Evolutionary conservation across 2,329 filamentous ascomycete species (phyloP).

Genomic region (Alternaria arborescens): DNA sequence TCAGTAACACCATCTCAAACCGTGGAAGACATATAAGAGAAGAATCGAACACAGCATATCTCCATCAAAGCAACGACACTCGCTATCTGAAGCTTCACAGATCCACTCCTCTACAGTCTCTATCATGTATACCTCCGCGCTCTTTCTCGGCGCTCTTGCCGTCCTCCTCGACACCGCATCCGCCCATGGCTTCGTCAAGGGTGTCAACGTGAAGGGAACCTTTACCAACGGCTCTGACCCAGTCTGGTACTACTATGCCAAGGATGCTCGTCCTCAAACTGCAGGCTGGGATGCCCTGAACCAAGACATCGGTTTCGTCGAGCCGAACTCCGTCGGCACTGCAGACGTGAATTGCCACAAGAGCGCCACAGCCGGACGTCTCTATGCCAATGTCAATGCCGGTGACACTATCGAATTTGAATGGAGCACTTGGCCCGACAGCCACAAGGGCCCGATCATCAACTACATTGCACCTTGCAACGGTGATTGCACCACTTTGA

Average conservation of each 20-base stretch:
- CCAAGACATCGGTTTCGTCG: conserved; percentile 51
- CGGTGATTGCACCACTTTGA: conserved; percentile 44
- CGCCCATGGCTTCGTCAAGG: conserved; percentile 45
- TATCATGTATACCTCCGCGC: conserved; percentile 30
- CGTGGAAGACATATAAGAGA: conserved; percentile 13
- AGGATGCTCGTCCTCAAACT: conserved; percentile 35
- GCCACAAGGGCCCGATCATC: conserved; percentile 51
- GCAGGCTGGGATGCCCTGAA: conserved; percentile 49
- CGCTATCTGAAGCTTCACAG: neutral
- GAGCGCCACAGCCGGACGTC: conserved; percentile 44
- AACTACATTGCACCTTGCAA: conserved; percentile 7
- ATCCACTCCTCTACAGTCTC: neutral
- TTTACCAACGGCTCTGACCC: conserved; percentile 44
- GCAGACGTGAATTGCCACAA: conserved; percentile 53
- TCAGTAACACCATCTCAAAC: neutral
- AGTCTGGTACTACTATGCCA: conserved; percentile 42
- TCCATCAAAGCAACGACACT: conserved; percentile 1
- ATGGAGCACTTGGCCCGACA: conserved; percentile 50
- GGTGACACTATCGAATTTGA: conserved; percentile 45
- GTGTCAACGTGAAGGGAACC: conserved; percentile 33
- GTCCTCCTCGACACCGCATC: conserved; percentile 32
- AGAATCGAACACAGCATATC: neutral
- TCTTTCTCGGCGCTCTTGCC: conserved; percentile 30
- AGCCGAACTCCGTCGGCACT: conserved; percentile 36
- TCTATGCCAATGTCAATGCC: conserved; percentile 46